Evolutionary conservation across 805 yeast genomes (phyloP), one percentile per base, ranked within the genome.

Genomic region (Yamadazyma nakazawae): DNA sequence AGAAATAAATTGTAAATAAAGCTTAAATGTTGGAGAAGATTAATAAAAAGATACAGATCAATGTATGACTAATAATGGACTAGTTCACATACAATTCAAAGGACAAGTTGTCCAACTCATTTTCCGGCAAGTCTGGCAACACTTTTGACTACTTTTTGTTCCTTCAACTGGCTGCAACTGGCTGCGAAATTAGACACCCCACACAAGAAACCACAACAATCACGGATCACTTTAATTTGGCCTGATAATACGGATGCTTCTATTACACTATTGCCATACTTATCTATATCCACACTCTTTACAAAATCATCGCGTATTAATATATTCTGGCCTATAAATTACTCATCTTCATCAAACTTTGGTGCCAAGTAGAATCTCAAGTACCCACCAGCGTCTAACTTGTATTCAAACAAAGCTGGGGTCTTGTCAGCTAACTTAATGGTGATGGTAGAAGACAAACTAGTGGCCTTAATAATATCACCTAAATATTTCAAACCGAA

Each of bases 351-450:
- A 55, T 87, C 96, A 65, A 94, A 89, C 78, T 94, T 92, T 50
- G 99, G 99, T 58, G 99, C 99, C 67, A 94, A 79, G 80, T 88
- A 94, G 80, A 87, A 94, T 66, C 96, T 85, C 66, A 94, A 76
- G 70, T 88, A 88, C 45, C 99, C 99, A 67, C 92, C 86, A 28
- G 67, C 75, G 52, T 89, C 84, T 63, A 94, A 76, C 68, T 85
- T 85, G 73, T 85, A 94, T 72, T 92, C 97, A 62, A 94, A 89
- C 66, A 90, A 74, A 36, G 97, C 96, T 30, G 99, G 99, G 13
- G 94, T 84, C 63, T 87, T 89, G 60, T 86, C 92, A 16, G 96
- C 87, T 61, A 94, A 79, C 68, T 88, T 87, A 54, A 94, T 78
- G 35, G 94, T 86, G 50, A 92, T 91, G 37, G 84, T 75, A 38